Conservation (phyloP, 768 basidiomycete genomes). For the Suillus cothurnatus region DNA sequence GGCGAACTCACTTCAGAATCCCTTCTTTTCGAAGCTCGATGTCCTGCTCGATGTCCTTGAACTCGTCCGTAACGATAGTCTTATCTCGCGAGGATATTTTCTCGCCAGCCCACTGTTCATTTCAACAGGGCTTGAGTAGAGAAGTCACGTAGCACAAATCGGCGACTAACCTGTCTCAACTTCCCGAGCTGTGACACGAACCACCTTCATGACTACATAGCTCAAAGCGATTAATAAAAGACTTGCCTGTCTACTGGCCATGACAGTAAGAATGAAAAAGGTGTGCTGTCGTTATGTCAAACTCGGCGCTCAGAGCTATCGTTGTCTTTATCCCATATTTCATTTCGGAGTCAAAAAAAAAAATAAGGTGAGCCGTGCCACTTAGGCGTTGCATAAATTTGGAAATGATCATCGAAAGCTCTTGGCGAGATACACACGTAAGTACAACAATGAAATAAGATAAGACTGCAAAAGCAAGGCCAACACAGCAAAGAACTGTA, state of each 20-base stretch:
- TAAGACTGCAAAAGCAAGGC: slow-evolving; percentile 3
- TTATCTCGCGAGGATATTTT: slow-evolving; percentile 85
- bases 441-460: slow-evolving; percentile 5
- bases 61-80: slow-evolving; percentile 75
- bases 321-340: slow-evolving; percentile 18
- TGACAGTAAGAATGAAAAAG: slow-evolving; percentile 27
- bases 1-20: slow-evolving; percentile 58
- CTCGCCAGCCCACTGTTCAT: slow-evolving; percentile 82
- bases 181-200: slow-evolving; percentile 62
- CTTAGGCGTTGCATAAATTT: background rate
- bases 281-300: background rate
- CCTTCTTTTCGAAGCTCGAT: slow-evolving; percentile 80
- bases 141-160: slow-evolving; percentile 10
- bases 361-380: slow-evolving; percentile 13
- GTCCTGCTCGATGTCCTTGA: slow-evolving; percentile 80
- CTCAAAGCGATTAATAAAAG: background rate
- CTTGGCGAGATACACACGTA: background rate
- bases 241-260: slow-evolving; percentile 70
- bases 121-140: slow-evolving; percentile 19
- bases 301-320: background rate
- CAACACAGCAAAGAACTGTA: slow-evolving; percentile 1
- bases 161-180: slow-evolving; percentile 63
- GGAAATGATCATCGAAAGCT: slow-evolving; percentile 4
- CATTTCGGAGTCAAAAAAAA: slow-evolving; percentile 11
- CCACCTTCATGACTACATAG: background rate